Percentiles rank a stretch among this genome's conserved stretches.
phyloP scores from a whole-genome alignment of 148 eudicot genomes.

The Dysphania ambrosioides region DNA sequence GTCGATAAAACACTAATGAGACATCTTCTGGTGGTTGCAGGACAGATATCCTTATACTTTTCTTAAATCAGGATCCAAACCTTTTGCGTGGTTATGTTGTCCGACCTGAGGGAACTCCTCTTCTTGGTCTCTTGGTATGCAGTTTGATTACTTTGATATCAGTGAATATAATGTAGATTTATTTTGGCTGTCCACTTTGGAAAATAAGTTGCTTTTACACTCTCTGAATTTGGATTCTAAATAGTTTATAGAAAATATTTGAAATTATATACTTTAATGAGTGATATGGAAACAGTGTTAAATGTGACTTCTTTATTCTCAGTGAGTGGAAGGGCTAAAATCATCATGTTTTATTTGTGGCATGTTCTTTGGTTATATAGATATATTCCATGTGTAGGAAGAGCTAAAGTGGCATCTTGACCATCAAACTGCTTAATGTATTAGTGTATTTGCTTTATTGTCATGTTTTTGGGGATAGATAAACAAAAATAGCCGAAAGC shows the following conservation, averaged over 20 bases:
- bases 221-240: not conserved
- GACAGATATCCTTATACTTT: slow-evolving; percentile 92
- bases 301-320: not conserved
- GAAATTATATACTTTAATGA: not conserved
- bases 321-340: not conserved
- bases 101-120: slow-evolving; percentile 67
- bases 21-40: slow-evolving; percentile 67
- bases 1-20: slow-evolving; percentile 18
- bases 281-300: not conserved
- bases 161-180: not conserved
- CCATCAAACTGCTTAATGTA: not conserved
- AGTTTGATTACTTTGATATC: not conserved
- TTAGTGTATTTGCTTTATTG: not conserved
- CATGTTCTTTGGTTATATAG: not conserved
- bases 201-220: not conserved
- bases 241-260: not conserved
- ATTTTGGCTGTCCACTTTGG: not conserved
- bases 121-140: slow-evolving; percentile 91
- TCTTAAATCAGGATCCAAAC: slow-evolving; percentile 82
- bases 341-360: not conserved
- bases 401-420: not conserved
- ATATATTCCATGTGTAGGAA: not conserved
- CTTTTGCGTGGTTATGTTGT: slow-evolving; percentile 77
- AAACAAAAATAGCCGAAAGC: no score
- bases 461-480: not conserved